A percentile compares a stretch with the other conserved stretches of the same genome.
These are phyloP conservation scores for Fusarium burgessii DNA, from an alignment of 2,329 filamentous ascomycete genomes.

Conservation along the genomic window DNA sequence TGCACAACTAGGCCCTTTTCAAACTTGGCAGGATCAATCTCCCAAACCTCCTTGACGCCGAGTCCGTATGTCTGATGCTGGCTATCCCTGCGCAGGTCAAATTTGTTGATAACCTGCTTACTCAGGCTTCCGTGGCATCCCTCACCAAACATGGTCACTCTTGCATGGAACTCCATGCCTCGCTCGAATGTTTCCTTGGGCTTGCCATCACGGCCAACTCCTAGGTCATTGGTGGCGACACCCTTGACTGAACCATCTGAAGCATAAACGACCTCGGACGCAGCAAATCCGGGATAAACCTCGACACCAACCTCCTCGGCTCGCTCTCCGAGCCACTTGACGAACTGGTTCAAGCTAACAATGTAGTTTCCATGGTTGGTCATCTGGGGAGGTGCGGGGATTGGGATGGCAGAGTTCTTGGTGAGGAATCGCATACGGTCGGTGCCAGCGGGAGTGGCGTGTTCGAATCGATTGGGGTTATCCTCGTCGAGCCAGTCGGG, in stretches of 20 bases:
- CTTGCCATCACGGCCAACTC: slow-evolving; percentile 82
- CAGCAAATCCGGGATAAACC: slow-evolving; percentile 95
- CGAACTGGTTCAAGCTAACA: slow-evolving; percentile 92
- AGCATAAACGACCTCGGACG: slow-evolving; percentile 90
- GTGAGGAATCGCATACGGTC: slow-evolving; percentile 97
- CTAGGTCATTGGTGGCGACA: slow-evolving; percentile 95
- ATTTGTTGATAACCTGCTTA: slow-evolving; percentile 96
- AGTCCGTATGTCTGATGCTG: slow-evolving; percentile 96
- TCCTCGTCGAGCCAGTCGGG: slow-evolving; percentile 93
- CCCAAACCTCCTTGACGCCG: slow-evolving; percentile 97
- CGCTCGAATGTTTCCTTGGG: slow-evolving; percentile 93
- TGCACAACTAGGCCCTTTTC: slow-evolving; percentile 86
- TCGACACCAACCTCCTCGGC: slow-evolving; percentile 98
- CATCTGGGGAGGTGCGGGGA: slow-evolving; percentile 96
- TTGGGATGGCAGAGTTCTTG: slow-evolving; percentile 78
- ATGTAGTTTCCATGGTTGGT: slow-evolving; percentile 98
- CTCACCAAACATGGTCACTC: slow-evolving; percentile 91
- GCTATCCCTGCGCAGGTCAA: slow-evolving; percentile 87
- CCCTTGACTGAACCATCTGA: slow-evolving; percentile 89
- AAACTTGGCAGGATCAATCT: slow-evolving; percentile 93
- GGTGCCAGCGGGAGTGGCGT: slow-evolving; percentile 83
- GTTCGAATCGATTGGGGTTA: slow-evolving; percentile 88
- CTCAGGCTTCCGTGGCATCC: slow-evolving; percentile 95
- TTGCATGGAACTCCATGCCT: slow-evolving; percentile 97
- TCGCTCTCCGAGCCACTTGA: slow-evolving; percentile 94